Percentiles rank a stretch among this genome's conserved stretches.
Conservation (phyloP, 1,284 basidiomycete species). For the Lignosus rhinocerotis region DNA sequence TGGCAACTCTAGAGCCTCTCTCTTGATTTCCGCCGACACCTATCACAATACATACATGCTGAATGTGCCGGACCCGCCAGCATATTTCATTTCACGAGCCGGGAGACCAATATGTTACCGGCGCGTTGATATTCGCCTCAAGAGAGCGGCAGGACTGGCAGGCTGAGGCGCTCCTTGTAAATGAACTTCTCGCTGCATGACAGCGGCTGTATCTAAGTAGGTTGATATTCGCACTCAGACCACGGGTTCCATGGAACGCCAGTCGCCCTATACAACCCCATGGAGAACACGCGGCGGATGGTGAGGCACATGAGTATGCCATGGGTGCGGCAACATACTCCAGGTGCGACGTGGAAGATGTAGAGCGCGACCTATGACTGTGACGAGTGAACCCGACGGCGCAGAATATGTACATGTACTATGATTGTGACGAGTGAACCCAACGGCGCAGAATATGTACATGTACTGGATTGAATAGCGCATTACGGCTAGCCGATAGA, state of each 20-base stretch:
- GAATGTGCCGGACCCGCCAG: no score
- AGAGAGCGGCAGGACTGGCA: no score
- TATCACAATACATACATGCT: no score
- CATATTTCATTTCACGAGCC: no score
- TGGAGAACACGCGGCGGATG: conserved; percentile 2
- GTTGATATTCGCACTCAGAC: not conserved
- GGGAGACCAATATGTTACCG: no score
- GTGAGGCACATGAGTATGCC: not conserved
- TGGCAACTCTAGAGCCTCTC: no score
- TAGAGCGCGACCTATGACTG: conserved; percentile 43
- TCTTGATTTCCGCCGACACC: no score
- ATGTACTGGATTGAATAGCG: conserved; percentile 4
- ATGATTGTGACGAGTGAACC: conserved; percentile 27
- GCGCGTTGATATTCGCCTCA: no score
- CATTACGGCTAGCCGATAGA: conserved; percentile 5
- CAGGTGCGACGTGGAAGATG: conserved; percentile 8
- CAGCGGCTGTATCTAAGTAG: not conserved
- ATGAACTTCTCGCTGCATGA: not conserved
- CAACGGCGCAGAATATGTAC: no score
- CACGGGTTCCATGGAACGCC: not conserved
- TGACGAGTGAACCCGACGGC: conserved; percentile 8
- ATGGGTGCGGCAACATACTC: conserved; percentile 2
- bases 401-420: no score
- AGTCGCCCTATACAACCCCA: conserved; percentile 6
- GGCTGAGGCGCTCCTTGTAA: not conserved